A percentile compares a stretch with the other conserved stretches of the same genome.
Evolutionary conservation across 371 early-diverging fungal species (phyloP).

Genomic region (Mortierella sp.): DNA sequence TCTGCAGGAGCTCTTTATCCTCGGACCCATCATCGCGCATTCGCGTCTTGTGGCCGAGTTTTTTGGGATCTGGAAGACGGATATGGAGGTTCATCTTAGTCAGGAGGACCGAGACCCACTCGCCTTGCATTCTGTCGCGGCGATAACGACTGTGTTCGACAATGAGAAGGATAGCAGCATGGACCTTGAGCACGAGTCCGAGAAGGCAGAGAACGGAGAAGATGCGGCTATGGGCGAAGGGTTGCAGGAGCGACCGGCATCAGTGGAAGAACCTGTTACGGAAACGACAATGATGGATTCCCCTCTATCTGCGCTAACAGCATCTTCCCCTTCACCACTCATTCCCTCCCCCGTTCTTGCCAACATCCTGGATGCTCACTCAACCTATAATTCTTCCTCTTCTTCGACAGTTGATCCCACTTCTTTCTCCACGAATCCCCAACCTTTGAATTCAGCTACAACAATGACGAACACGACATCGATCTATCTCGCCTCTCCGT

Average conservation of each 20-base stretch:
- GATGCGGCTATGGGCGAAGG: background rate
- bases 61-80: slow-evolving; percentile 58
- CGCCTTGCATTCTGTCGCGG: slow-evolving; percentile 24
- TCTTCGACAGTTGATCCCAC: background rate
- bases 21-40: slow-evolving; percentile 44
- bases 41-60: slow-evolving; percentile 56
- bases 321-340: slow-evolving; percentile 2
- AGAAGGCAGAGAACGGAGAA: background rate
- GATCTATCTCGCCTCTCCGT: slow-evolving; percentile 21
- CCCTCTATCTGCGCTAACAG: background rate
- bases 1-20: slow-evolving; percentile 47
- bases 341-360: background rate
- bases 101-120: slow-evolving; percentile 51
- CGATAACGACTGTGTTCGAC: background rate
- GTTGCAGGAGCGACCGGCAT: background rate
- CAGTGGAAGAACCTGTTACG: background rate
- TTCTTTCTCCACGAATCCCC: background rate
- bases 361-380: background rate
- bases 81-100: slow-evolving; percentile 51
- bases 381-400: background rate
- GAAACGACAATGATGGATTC: background rate
- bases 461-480: slow-evolving; percentile 1
- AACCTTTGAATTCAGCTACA: background rate
- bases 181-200: background rate
- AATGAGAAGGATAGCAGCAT: background rate